Conservation (phyloP, 768 basidiomycete genomes). For the Xerocomus potaroensis region DNA sequence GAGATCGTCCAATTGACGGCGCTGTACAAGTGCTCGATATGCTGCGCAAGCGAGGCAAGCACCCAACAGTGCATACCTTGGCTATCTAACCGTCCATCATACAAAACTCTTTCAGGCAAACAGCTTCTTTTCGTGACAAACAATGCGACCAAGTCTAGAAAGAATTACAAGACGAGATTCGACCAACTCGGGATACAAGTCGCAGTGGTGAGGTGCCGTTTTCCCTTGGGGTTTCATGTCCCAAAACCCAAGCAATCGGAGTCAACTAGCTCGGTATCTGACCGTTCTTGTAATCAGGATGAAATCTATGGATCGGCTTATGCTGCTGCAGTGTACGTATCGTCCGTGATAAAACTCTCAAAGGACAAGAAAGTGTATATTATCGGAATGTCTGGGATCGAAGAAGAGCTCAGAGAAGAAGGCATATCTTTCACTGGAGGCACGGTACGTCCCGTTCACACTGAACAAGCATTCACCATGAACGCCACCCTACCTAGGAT, state of each 20-base stretch:
- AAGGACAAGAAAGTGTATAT: slow-evolving; percentile 94
- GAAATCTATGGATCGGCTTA: slow-evolving; percentile 97
- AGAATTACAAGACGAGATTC: slow-evolving; percentile 85
- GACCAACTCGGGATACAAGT: slow-evolving; percentile 85
- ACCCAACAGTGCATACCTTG: slow-evolving; percentile 1
- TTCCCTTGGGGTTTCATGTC: not conserved
- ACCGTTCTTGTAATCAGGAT: slow-evolving; percentile 50
- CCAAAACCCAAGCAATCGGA: not conserved
- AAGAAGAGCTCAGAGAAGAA: slow-evolving; percentile 89
- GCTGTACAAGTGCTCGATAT: slow-evolving; percentile 68
- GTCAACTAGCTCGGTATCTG: not conserved
- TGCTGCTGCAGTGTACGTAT: slow-evolving; percentile 78
- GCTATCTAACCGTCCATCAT: not conserved
- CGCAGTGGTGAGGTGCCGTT: slow-evolving; percentile 59
- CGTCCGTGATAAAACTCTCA: slow-evolving; percentile 83
- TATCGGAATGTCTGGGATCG: slow-evolving; percentile 86
- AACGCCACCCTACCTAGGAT: slow-evolving; percentile 49
- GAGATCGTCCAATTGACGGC: slow-evolving; percentile 74
- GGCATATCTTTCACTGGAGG: slow-evolving; percentile 80
- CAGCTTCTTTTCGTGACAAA: slow-evolving; percentile 91
- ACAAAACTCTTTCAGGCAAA: slow-evolving; percentile 50
- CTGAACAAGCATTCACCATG: too few species aligned
- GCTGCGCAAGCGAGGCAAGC: slow-evolving; percentile 69
- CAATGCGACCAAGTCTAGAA: slow-evolving; percentile 92
- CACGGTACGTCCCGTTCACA: slow-evolving; percentile 51